Evolutionary conservation across 805 yeast genomes (phyloP), one percentile per base, ranked within the genome.

Genomic region (Candida palmyrensis): DNA sequence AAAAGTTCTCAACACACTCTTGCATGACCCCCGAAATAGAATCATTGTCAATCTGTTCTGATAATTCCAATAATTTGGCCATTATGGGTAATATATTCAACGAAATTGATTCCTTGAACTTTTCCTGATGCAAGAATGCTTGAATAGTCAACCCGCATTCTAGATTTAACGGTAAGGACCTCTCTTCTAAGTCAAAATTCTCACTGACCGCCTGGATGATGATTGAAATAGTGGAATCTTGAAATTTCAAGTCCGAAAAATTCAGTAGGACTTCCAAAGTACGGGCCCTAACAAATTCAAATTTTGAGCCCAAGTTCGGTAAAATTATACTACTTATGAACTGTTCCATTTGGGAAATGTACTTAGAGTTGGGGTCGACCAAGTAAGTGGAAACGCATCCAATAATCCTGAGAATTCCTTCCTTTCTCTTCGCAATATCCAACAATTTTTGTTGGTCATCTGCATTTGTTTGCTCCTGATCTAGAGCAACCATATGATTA

Each of bases 21-120:
- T 90, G 97, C 82, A 90, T 87, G 5, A 90, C 96, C 16, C 82
- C 83, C 15, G 95, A 77, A 18, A 92, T 72, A 2, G 88, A 75
- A 51, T 92, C 98, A 37, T 82, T 78, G 48, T 90, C 98, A 43
- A 89, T 77, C 38, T 79, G 79, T 49, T 85, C 81, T 3, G 95
- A 79, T 29, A 90, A 60, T 7, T 71, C 73, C 43, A 90, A 65
- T 37, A 92, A 64, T 43, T 74, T 79, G 41, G 87, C 85, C 86
- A 92, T 85, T 1, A 89, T 77, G 23, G 83, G 84, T 20, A 89
- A 73, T 36, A 90, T 82, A 28, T 81, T 76, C 3, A 71, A 51
- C 1, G 84, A 69, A 18, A 92, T 57, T 1, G 83, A 80, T 30
- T 77, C 81, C 48, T 77, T 75, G 49, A 89, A 86, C 30, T 73